A percentile compares a stretch with the other conserved stretches of the same genome.
Evolutionary conservation across 495 filamentous ascomycete species (phyloP).

Genomic region (Hapsidospora chrysogenum): DNA sequence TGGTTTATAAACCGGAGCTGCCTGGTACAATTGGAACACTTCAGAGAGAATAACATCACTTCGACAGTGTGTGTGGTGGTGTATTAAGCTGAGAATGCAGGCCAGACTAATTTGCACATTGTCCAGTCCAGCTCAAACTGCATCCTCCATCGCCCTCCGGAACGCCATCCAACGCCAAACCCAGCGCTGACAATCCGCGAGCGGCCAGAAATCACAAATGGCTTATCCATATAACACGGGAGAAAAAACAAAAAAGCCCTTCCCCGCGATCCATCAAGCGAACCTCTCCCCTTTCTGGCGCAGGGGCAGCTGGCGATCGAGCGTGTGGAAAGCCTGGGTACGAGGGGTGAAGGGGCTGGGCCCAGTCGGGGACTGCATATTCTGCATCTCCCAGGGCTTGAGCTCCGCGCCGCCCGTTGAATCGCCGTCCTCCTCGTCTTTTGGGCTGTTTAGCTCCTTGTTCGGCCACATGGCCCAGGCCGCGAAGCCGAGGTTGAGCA

Average conservation of each 20-base stretch:
- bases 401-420: conserved; percentile 7
- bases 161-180: no score
- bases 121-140: no score
- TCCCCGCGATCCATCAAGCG: background rate
- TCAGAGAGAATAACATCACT: no score
- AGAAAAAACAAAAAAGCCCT: background rate
- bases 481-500: conserved; percentile 35
- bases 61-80: no score
- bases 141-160: no score
- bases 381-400: conserved; percentile 28
- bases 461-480: conserved; percentile 48
- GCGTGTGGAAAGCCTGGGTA: conserved; percentile 36
- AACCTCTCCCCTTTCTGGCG: conserved; percentile 6
- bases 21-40: no score
- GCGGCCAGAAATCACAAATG: no score
- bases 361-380: conserved; percentile 16
- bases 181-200: no score
- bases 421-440: conserved; percentile 21
- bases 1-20: no score
- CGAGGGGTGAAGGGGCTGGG: conserved; percentile 30
- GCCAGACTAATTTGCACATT: no score
- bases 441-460: conserved; percentile 15
- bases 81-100: no score
- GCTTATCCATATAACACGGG: background rate
- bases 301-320: conserved; percentile 31